A percentile compares a stretch with the other conserved stretches of the same genome.
These are phyloP conservation scores for Sugiyamaella americana DNA, from an alignment of 805 yeast genomes.

Conservation along the genomic window DNA sequence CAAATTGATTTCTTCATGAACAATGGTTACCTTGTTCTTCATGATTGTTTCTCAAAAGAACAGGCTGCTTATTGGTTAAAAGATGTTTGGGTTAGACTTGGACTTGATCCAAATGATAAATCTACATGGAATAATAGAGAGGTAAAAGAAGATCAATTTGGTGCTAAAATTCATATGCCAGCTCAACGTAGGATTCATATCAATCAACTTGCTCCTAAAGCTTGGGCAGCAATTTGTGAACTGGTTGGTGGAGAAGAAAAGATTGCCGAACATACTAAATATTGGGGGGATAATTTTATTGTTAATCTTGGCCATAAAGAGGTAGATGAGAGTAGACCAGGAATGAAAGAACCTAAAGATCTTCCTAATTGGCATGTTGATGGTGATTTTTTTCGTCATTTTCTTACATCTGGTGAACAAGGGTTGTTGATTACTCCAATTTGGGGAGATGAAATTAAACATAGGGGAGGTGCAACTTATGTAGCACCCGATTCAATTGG, in stretches of 20 bases:
- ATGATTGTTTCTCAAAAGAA: slow-evolving; percentile 10
- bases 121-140: slow-evolving; percentile 9
- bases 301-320: slow-evolving; percentile 12
- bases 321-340: neutral
- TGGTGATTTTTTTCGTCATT: slow-evolving; percentile 12
- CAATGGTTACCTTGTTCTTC: slow-evolving; percentile 13
- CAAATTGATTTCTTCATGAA: slow-evolving; percentile 10
- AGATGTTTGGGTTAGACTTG: slow-evolving; percentile 13
- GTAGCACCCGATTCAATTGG: slow-evolving; percentile 12
- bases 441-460: slow-evolving; percentile 10
- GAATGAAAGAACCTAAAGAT: slow-evolving; percentile 3
- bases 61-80: slow-evolving; percentile 15
- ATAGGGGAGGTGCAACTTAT: slow-evolving; percentile 11
- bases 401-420: slow-evolving; percentile 11
- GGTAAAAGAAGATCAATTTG: slow-evolving; percentile 2
- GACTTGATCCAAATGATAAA: slow-evolving; percentile 11
- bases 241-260: slow-evolving; percentile 8
- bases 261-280: slow-evolving; percentile 1
- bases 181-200: slow-evolving; percentile 5
- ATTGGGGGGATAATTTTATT: slow-evolving; percentile 12
- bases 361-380: slow-evolving; percentile 13
- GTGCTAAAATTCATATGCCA: slow-evolving; percentile 11
- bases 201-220: slow-evolving; percentile 12
- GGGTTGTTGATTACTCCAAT: slow-evolving; percentile 10
- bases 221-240: slow-evolving; percentile 12